phyloP scores from a whole-genome alignment of 2,329 filamentous ascomycete genomes.

The Zymoseptoria brevis region DNA sequence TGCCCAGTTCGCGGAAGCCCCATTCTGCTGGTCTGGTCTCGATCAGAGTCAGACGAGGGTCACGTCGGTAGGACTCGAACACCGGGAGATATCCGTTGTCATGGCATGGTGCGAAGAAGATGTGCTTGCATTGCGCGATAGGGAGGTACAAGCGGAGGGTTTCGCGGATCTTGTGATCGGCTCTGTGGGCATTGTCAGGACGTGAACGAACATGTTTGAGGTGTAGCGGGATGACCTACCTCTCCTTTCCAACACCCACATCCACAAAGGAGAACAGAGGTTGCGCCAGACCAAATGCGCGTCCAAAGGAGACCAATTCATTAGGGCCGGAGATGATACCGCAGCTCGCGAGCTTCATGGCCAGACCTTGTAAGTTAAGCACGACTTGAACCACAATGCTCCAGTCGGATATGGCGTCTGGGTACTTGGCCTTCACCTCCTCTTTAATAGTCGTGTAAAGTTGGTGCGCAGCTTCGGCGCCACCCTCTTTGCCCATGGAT shows the following conservation, averaged over 20 bases:
- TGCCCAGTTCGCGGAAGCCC: slow-evolving; percentile 37
- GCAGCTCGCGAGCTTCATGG: slow-evolving; percentile 34
- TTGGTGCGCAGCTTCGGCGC: slow-evolving; percentile 39
- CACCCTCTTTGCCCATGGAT: slow-evolving; percentile 35
- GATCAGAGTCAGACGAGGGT: slow-evolving; percentile 36
- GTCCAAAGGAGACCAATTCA: slow-evolving; percentile 37
- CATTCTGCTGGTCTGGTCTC: slow-evolving; percentile 36
- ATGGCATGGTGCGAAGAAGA: slow-evolving; percentile 42
- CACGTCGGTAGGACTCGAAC: slow-evolving; percentile 27
- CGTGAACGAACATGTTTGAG: neutral
- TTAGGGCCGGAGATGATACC: slow-evolving; percentile 33
- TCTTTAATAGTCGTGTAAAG: slow-evolving; percentile 36
- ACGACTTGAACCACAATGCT: slow-evolving; percentile 41
- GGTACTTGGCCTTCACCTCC: slow-evolving; percentile 36
- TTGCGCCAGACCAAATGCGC: slow-evolving; percentile 38
- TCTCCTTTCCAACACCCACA: slow-evolving; percentile 40
- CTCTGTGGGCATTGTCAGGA: slow-evolving; percentile 17
- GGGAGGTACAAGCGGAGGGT: slow-evolving; percentile 40
- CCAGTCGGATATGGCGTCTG: slow-evolving; percentile 34
- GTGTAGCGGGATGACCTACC: neutral
- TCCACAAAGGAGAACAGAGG: slow-evolving; percentile 42
- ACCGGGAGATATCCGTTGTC: slow-evolving; percentile 40
- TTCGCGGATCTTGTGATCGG: slow-evolving; percentile 41
- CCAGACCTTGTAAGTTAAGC: slow-evolving; percentile 40
- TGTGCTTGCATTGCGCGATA: slow-evolving; percentile 38